These are phyloP conservation scores for Calycina herbarum DNA, from an alignment of 2,329 filamentous ascomycete genomes.

Conservation along the genomic window DNA sequence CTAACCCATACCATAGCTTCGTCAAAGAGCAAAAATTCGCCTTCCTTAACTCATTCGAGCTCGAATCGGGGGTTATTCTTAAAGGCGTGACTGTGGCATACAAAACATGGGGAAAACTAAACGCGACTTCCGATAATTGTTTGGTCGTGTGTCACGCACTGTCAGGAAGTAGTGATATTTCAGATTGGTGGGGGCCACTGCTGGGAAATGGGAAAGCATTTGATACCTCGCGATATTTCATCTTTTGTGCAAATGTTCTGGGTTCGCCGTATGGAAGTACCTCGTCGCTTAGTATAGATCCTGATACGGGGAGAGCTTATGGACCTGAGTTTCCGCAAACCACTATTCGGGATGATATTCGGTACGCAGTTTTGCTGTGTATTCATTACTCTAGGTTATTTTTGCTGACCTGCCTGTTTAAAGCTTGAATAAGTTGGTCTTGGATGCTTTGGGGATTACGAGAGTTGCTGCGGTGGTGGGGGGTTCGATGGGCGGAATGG, in stretches of 20 bases:
- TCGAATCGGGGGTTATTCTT: constrained; percentile 86
- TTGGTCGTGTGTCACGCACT: constrained; percentile 76
- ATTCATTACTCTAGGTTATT: neutral
- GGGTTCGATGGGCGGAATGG: constrained; percentile 60
- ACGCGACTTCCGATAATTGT: constrained; percentile 58
- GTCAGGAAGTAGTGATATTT: constrained; percentile 77
- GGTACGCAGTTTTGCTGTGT: constrained; percentile 52
- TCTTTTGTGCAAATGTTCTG: constrained; percentile 79
- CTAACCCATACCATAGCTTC: constrained; percentile 1
- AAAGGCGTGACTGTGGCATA: constrained; percentile 70
- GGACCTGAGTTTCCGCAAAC: constrained; percentile 93
- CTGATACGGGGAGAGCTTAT: constrained; percentile 67
- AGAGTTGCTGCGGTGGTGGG: constrained; percentile 56
- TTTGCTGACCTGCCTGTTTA: neutral
- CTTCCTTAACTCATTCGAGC: constrained; percentile 78
- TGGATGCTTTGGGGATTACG: constrained; percentile 54
- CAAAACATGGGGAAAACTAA: constrained; percentile 61
- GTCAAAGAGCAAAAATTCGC: constrained; percentile 66
- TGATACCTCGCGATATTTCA: constrained; percentile 76
- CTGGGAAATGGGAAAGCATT: constrained; percentile 49
- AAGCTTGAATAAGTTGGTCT: constrained; percentile 53
- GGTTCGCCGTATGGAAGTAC: constrained; percentile 80
- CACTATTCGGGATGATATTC: constrained; percentile 90
- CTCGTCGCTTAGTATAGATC: constrained; percentile 78
- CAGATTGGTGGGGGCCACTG: constrained; percentile 83